Evolutionary conservation across 2,329 filamentous ascomycete species (phyloP).

Genomic region (Colletotrichum acutatum): DNA sequence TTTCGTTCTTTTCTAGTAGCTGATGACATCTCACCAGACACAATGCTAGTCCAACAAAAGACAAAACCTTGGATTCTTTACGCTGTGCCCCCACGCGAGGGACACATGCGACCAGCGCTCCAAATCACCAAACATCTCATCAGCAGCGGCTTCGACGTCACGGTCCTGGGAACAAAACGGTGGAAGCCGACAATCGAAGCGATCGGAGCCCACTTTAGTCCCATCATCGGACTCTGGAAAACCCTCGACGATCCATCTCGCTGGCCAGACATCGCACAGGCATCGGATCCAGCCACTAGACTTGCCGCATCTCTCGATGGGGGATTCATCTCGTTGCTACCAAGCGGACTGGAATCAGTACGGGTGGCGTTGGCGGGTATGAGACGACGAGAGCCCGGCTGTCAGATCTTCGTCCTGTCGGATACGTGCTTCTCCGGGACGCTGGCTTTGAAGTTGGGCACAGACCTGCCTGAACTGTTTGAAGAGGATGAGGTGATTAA

Average conservation of each 20-base stretch:
- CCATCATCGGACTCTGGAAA: slow-evolving; percentile 22
- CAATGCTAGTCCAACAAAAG: neutral
- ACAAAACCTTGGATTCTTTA: neutral
- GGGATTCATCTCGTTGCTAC: slow-evolving; percentile 5
- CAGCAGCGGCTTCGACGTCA: slow-evolving; percentile 14
- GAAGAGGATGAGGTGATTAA: neutral
- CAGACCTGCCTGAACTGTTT: slow-evolving; percentile 9
- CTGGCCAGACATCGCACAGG: slow-evolving; percentile 10
- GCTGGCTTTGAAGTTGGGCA: neutral
- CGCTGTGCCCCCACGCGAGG: slow-evolving; percentile 12
- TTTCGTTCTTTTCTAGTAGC: neutral
- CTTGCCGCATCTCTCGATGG: slow-evolving; percentile 21
- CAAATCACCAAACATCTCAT: slow-evolving; percentile 10
- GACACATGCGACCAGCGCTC: slow-evolving; percentile 25
- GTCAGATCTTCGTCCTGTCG: neutral
- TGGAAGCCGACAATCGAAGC: slow-evolving; percentile 8
- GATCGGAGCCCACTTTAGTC: slow-evolving; percentile 7
- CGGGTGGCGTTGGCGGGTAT: slow-evolving; percentile 14
- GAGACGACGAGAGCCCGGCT: neutral
- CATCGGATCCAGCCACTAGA: neutral
- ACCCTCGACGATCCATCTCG: slow-evolving; percentile 16
- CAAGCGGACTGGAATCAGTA: slow-evolving; percentile 16
- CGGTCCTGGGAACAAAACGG: neutral
- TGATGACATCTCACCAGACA: neutral
- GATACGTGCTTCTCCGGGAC: slow-evolving; percentile 25